Evolutionary conservation across 2,329 filamentous ascomycete species (phyloP), one percentile per base, ranked within the genome.

Genomic region (Epichloe amarillans): DNA sequence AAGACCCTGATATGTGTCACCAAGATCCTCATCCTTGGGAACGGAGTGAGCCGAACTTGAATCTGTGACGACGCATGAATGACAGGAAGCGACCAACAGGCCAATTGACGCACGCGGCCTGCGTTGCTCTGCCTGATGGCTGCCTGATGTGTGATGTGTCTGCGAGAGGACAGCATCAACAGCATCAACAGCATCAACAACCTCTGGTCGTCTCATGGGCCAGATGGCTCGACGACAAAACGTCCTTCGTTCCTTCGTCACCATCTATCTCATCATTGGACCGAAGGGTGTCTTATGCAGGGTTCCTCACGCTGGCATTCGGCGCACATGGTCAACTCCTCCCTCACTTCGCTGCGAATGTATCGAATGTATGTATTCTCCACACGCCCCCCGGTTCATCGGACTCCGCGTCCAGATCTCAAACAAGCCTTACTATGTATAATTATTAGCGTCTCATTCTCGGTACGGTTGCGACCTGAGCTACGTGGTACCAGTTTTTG

Each of bases 1-100:
- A 51, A 35, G 45, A 47, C 43, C 37, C 49, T 46, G 33, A 23
- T n/a, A 14, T 35, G 50, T 51, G 50, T 43, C 38, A 49, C 46
- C 19, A n/a, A 3, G 26, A 37, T 33, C n/a, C 40, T 19, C 33
- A 51, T 42, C 33, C 39, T 37, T 42, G 46, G 46, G 46, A 6
- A 23, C 17, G 45, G 21, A 17, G 38, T 26, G 38, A 6, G 26
- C 38, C 39, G 33, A 21, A 37, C 21, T 21, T 23, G 30, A 17
- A 36, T 35, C 19, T 17, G 15, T 30, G 37, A 23, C 15, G 37
- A n/a, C 17, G 39, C 14, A 12, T 17, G 39, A 12, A 41, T 41
- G 17, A 36, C n/a, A 14, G 23, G 47, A 49, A 49, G 47, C 47
- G 38, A 49, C 23, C 38, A 37, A 42, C n/a, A 42, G 47, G 33